These are phyloP conservation scores for Xylaria sp. DNA, from an alignment of 2,329 filamentous ascomycete species.

Conservation along the genomic window DNA sequence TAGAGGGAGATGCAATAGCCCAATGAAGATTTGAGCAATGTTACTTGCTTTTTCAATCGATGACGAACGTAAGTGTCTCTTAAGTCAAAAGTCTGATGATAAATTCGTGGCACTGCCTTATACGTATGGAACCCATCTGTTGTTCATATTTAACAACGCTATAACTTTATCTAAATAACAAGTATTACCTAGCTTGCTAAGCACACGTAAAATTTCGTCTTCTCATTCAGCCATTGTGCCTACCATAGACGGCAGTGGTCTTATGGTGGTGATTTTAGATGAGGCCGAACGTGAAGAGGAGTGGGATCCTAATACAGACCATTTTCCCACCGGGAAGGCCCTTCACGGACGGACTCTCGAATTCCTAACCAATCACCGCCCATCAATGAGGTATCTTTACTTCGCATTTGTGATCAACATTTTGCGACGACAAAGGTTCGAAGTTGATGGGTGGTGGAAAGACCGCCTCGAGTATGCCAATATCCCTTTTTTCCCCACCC, in stretches of 20 bases:
- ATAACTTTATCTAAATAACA: too few relatives aligned
- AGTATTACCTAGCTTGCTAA: too few relatives aligned
- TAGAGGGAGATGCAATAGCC: too few relatives aligned
- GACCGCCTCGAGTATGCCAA: constrained; percentile 7
- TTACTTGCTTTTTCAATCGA: too few relatives aligned
- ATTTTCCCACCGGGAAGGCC: constrained; percentile 22
- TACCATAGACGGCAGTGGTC: constrained; percentile 22
- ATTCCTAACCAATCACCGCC: constrained; percentile 28
- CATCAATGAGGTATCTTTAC: constrained; percentile 30
- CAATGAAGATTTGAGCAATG: too few relatives aligned
- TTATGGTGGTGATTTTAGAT: constrained; percentile 27
- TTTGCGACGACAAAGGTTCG: constrained; percentile 9
- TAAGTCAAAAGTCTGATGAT: too few relatives aligned
- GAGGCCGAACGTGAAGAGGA: constrained; percentile 19
- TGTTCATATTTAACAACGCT: too few relatives aligned
- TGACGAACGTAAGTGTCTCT: too few relatives aligned
- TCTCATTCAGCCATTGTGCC: constrained; percentile 32
- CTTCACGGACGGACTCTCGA: constrained; percentile 29
- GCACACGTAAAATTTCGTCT: too few relatives aligned
- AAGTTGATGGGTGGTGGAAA: constrained; percentile 14
- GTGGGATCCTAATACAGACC: constrained; percentile 1
- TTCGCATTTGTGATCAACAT: constrained; percentile 29
- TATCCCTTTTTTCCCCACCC: constrained; percentile 11
- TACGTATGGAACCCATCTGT: too few relatives aligned
- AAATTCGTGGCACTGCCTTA: too few relatives aligned